Percentiles rank a stretch among this genome's conserved stretches.
Conservation (phyloP, 1,284 basidiomycete species). For the Grifola frondosa region DNA sequence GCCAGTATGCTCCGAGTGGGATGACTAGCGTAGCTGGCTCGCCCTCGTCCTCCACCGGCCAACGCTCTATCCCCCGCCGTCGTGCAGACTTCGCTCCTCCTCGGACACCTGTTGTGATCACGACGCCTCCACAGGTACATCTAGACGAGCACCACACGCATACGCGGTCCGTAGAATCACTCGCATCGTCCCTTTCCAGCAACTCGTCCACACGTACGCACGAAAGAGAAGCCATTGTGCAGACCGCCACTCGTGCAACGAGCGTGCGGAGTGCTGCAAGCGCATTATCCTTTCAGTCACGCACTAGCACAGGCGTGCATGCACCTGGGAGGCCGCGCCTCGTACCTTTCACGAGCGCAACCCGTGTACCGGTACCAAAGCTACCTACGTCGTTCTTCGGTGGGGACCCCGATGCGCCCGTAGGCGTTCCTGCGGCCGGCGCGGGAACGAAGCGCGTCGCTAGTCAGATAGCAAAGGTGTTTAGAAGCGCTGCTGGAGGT, state of each 20-base stretch:
- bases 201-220: slow-evolving; percentile 31
- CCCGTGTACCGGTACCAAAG: slow-evolving; percentile 62
- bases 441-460: slow-evolving; percentile 43
- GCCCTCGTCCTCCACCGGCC: slow-evolving; percentile 61
- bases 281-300: slow-evolving; percentile 33
- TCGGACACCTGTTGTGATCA: slow-evolving; percentile 17
- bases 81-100: slow-evolving; percentile 64
- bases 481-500: slow-evolving; percentile 34
- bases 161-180: slow-evolving; percentile 21
- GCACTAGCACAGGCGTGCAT: slow-evolving; percentile 21
- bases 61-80: slow-evolving; percentile 62
- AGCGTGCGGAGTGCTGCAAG: slow-evolving; percentile 47
- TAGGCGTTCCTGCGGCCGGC: slow-evolving; percentile 14
- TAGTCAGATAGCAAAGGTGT: slow-evolving; percentile 67
- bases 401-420: slow-evolving; percentile 26
- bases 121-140: slow-evolving; percentile 19
- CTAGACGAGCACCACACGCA: slow-evolving; percentile 7
- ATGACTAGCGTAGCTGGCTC: slow-evolving; percentile 41
- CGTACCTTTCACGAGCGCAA: slow-evolving; percentile 72
- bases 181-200: slow-evolving; percentile 31
- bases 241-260: slow-evolving; percentile 45
- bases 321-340: slow-evolving; percentile 50
- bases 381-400: slow-evolving; percentile 32
- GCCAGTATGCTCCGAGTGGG: slow-evolving; percentile 41
- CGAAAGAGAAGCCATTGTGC: slow-evolving; percentile 48